Evolutionary conservation across 176 grass and related monocot genomes (phyloP).

Genomic region (Eremochloa ophiuroides): DNA sequence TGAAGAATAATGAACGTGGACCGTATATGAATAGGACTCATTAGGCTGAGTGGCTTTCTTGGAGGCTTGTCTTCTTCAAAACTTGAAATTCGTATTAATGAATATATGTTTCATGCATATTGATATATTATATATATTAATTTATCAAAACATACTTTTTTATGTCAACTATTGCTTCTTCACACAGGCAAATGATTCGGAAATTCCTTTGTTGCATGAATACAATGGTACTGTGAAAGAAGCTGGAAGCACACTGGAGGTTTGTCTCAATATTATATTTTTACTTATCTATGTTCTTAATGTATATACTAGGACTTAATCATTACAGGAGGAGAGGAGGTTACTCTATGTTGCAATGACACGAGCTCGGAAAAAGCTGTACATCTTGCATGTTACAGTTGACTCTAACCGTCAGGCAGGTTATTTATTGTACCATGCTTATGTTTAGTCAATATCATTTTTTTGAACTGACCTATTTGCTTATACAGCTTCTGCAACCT

Average conservation of each 20-base stretch:
- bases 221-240: conserved; percentile 59
- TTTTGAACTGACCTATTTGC: conserved; percentile 24
- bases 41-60: background rate
- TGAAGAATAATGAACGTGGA: background rate
- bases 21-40: background rate
- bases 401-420: conserved; percentile 76
- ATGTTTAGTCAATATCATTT: background rate
- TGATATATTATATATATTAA: background rate
- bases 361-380: conserved; percentile 80
- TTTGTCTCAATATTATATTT: conserved; percentile 26
- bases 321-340: conserved; percentile 85
- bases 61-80: background rate
- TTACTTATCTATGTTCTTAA: conserved; percentile 1
- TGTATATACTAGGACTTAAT: background rate
- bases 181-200: conserved; percentile 78
- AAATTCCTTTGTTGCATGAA: conserved; percentile 93
- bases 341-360: conserved; percentile 97
- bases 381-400: conserved; percentile 75
- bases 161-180: conserved; percentile 13
- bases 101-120: background rate
- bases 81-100: background rate
- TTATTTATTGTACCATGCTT: conserved; percentile 13
- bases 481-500: conserved; percentile 76
- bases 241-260: conserved; percentile 60
- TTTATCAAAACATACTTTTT: background rate